Percentiles rank a stretch among this genome's conserved stretches.
These are phyloP conservation scores for Epichloe aotearoae DNA, from an alignment of 2,329 filamentous ascomycete species.

Conservation along the genomic window DNA sequence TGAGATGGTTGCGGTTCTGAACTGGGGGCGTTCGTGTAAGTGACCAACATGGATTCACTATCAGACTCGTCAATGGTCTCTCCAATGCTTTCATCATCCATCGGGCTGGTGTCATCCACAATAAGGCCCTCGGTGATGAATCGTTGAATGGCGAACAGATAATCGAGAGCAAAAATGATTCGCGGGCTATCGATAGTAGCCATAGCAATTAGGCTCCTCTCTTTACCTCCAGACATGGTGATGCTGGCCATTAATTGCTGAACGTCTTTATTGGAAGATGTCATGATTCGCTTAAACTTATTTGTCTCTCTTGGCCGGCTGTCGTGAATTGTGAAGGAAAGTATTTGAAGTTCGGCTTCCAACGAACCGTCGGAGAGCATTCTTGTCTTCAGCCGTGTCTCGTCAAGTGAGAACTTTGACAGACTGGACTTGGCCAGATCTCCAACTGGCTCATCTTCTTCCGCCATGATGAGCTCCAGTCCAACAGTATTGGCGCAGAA, in stretches of 20 bases:
- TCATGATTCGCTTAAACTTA: constrained; percentile 98
- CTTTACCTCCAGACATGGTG: constrained; percentile 75
- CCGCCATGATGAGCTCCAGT: constrained; percentile 70
- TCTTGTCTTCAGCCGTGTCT: constrained; percentile 79
- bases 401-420: constrained; percentile 86
- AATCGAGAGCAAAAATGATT: constrained; percentile 91
- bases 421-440: constrained; percentile 68
- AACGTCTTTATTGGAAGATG: constrained; percentile 83
- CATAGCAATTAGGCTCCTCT: constrained; percentile 75
- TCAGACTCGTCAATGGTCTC: constrained; percentile 49
- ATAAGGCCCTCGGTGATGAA: constrained; percentile 65
- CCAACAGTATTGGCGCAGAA: constrained; percentile 84
- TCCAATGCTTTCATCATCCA: constrained; percentile 38
- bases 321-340: constrained; percentile 89
- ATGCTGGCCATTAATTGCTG: constrained; percentile 98
- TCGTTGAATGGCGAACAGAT: constrained; percentile 76
- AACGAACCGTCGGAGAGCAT: constrained; percentile 87
- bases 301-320: constrained; percentile 81
- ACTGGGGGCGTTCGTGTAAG: constrained; percentile 22
- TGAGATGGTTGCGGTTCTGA: constrained; percentile 20
- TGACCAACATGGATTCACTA: constrained; percentile 40
- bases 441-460: constrained; percentile 64
- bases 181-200: constrained; percentile 89
- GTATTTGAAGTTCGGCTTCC: constrained; percentile 84
- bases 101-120: constrained; percentile 39